Base-by-base conservation (phyloP, 805 yeast species). In the Suhomyces canberraensis region DNA sequence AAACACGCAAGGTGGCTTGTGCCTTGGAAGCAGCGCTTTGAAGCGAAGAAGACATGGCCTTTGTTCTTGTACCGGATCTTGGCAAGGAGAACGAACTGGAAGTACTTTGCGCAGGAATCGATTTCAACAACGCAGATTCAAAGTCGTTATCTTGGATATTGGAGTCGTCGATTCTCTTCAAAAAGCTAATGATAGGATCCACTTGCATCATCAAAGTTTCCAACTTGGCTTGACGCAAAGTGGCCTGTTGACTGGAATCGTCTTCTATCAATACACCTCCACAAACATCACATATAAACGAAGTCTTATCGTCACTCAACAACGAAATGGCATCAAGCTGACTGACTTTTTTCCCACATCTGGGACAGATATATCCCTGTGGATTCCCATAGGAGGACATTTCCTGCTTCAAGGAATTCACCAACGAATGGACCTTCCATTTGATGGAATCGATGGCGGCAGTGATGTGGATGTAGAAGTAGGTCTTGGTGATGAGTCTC, bases 371-470 rank as follows among this genome's bases (percentile, higher is more conserved):
- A 56, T 85, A 93, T 3, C 98, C 98, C 53, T 93, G 95, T 1
- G 97, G 95, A 48, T 88, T 90, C 17, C 88, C 80, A 51, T 83
- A 85, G 45, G 80, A 84, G 35, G 87, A 81, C 64, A 91, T 75
- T 51, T 89, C 95, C 45, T 84, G 86, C 54, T 87, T 87, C 38
- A 90, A 71, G 37, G 72, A 59, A 48, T 81, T 82, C 11, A 87
- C 97, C 18, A 93, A 74, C 31, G 85, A 78, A 58, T 91, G 96
- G 41, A 91, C 85, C 54, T 90, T 89, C 98, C 98, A 93, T 61
- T 93, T 93, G 56, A 93, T 79, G 3, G 96, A 79, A 63, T 93
- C 98, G 27, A 93, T 86, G 0, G 98, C 95, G 58, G 89, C 95
- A 3, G 96, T 87, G 56, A 77, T 79, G 54, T 88, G 96, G 37